Evolutionary conservation across 2,329 filamentous ascomycete species (phyloP).

Genomic region (Chaetomium strumarium): DNA sequence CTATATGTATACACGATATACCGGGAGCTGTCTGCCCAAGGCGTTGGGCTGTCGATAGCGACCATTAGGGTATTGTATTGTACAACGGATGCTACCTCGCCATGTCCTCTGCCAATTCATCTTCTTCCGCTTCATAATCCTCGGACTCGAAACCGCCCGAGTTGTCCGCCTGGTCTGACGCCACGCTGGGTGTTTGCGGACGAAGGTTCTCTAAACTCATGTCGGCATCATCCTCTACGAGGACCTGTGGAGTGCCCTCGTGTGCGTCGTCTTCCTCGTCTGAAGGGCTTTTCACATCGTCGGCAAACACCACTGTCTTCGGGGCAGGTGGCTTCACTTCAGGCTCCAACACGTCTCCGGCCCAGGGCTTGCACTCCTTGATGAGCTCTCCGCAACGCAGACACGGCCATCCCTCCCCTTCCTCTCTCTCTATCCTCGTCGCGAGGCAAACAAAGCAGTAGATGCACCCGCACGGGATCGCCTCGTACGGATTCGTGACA

Average conservation of each 20-base stretch:
- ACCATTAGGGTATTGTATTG: no score
- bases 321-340: constrained; percentile 35
- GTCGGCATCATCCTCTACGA: constrained; percentile 3
- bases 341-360: constrained; percentile 73
- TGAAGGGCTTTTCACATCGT: constrained; percentile 40
- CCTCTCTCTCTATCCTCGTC: constrained; percentile 80
- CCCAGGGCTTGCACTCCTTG: constrained; percentile 85
- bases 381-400: constrained; percentile 79
- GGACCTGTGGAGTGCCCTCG: constrained; percentile 5
- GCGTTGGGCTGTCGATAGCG: no score
- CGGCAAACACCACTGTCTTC: constrained; percentile 59
- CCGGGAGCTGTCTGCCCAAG: background rate
- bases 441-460: constrained; percentile 98
- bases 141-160: constrained; percentile 24
- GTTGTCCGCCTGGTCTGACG: constrained; percentile 10
- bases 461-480: constrained; percentile 80
- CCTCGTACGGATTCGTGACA: constrained; percentile 92
- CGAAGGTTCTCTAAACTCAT: constrained; percentile 11
- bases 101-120: constrained; percentile 26
- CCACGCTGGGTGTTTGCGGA: constrained; percentile 11
- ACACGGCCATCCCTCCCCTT: constrained; percentile 91
- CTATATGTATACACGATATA: no score
- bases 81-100: constrained; percentile 6
- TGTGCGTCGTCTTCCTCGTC: constrained; percentile 11
- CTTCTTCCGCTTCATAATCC: constrained; percentile 29